phyloP scores from a whole-genome alignment of 129 eudicot genomes.

The Pittosporum tobira region DNA sequence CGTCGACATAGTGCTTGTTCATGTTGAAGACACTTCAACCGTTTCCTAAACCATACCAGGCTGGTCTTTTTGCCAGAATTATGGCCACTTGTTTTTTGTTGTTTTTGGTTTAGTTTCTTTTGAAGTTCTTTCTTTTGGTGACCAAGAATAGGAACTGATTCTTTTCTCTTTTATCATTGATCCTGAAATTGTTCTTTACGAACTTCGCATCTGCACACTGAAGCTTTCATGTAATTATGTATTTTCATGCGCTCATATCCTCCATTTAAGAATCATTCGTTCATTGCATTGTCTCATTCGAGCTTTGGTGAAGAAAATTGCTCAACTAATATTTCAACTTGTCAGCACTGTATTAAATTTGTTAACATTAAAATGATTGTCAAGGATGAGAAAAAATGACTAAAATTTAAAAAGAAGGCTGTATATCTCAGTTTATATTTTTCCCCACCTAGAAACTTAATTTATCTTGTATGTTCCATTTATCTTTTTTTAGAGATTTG shows the following conservation, averaged over 20 bases:
- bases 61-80: background rate
- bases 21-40: background rate
- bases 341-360: background rate
- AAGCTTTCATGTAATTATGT: no score
- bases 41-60: background rate
- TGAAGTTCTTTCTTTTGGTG: background rate
- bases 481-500: conserved; percentile 32
- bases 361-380: background rate
- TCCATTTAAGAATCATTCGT: no score
- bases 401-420: background rate
- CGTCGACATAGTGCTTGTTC: background rate
- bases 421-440: background rate
- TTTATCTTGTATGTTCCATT: background rate
- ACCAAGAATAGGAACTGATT: no score
- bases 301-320: no score
- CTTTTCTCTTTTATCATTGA: no score
- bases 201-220: no score
- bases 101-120: background rate
- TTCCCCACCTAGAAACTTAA: background rate
- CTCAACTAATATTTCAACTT: no score
- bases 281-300: no score
- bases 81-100: background rate
- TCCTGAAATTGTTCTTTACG: no score
- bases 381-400: background rate
- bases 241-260: no score